Percentiles rank a stretch among this genome's conserved stretches.
Conservation (phyloP, 345 rosid genomes). For the Arabis alpina region DNA sequence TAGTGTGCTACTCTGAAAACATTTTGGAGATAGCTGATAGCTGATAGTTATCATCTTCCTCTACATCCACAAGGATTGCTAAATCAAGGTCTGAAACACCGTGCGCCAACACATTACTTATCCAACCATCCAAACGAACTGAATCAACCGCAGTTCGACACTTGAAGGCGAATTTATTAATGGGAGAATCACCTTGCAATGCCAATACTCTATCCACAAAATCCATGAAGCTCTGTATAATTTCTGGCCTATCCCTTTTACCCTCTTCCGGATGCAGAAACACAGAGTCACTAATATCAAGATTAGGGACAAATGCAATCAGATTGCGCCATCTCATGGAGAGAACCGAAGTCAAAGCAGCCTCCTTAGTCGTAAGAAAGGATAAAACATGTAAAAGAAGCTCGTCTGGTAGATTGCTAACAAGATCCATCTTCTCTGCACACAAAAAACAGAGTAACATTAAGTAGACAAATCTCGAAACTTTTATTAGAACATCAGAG, state of each 20-base stretch:
- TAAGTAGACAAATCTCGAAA: too few species aligned
- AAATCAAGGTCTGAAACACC: not conserved
- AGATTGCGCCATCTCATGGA: not conserved
- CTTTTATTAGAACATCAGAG: too few species aligned
- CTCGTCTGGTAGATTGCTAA: not conserved
- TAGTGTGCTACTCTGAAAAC: not conserved
- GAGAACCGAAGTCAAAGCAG: conserved; percentile 5
- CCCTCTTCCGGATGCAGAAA: not conserved
- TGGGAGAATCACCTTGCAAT: not conserved
- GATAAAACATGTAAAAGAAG: not conserved
- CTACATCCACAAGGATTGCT: not conserved
- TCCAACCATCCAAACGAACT: not conserved
- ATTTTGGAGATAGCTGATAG: not conserved
- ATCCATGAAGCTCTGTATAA: not conserved
- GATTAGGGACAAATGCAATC: not conserved
- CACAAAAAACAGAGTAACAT: too few species aligned
- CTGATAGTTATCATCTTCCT: too few species aligned
- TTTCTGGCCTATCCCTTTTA: not conserved
- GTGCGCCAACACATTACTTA: not conserved
- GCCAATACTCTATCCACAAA: not conserved
- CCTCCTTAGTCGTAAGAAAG: not conserved
- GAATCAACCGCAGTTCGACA: not conserved
- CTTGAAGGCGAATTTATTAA: too few species aligned
- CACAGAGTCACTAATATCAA: not conserved
- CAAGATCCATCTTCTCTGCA: not conserved